These are phyloP conservation scores for Endotrypanum monterogeii DNA, from an alignment of 208 protist species.

Conservation along the genomic window DNA sequence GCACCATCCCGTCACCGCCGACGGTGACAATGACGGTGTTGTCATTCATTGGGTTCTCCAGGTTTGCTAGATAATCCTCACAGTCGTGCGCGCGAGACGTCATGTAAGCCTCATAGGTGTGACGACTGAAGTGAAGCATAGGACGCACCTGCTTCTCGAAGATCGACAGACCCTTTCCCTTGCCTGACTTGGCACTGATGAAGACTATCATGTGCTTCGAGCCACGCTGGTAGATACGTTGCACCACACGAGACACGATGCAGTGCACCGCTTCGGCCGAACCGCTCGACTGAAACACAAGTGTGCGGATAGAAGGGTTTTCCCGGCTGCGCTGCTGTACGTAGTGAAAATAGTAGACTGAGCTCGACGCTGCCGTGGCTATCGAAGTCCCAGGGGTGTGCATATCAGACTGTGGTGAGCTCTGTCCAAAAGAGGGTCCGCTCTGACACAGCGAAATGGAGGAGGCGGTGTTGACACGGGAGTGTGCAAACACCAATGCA, in stretches of 20 bases:
- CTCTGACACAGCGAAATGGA: conserved; percentile 6
- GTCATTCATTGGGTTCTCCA: conserved; percentile 46
- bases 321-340: conserved; percentile 29
- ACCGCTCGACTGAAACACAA: conserved; percentile 46
- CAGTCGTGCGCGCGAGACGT: conserved; percentile 73
- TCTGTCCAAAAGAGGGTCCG: conserved; percentile 5
- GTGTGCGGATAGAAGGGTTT: conserved; percentile 47
- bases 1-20: conserved; percentile 84
- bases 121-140: conserved; percentile 73
- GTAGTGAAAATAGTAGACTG: conserved; percentile 62
- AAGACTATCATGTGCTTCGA: conserved; percentile 69
- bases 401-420: conserved; percentile 4
- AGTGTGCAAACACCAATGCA: conserved; percentile 37
- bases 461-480: conserved; percentile 36
- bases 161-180: conserved; percentile 59
- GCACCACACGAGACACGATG: conserved; percentile 40
- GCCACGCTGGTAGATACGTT: conserved; percentile 53
- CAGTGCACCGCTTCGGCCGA: conserved; percentile 22
- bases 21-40: conserved; percentile 62
- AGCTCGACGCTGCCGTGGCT: conserved; percentile 2
- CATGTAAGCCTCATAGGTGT: conserved; percentile 52
- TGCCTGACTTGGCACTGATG: conserved; percentile 78
- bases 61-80: conserved; percentile 82
- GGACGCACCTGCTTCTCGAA: conserved; percentile 58
- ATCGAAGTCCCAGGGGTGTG: neutral